Conservation (phyloP, 2,329 filamentous ascomycete species). For the Cephalotrichum gorgonifer region DNA sequence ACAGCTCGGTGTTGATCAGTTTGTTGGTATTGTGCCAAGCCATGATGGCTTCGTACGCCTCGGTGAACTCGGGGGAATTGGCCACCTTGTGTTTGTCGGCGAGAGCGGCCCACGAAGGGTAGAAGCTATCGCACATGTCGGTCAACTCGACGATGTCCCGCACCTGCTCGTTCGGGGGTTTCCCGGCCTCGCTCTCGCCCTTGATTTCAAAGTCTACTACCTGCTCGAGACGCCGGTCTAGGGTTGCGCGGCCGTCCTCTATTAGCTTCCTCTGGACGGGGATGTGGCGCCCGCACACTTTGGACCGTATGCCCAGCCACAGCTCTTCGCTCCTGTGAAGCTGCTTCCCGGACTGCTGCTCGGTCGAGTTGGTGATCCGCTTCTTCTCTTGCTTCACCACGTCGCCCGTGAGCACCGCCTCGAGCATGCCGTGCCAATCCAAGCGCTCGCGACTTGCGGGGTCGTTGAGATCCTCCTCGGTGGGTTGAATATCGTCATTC, state of each 20-base stretch:
- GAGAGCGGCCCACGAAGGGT: slow-evolving; percentile 69
- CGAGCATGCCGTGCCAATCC: slow-evolving; percentile 97
- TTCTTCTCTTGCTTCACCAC: slow-evolving; percentile 98
- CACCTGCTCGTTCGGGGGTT: slow-evolving; percentile 79
- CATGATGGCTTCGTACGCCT: slow-evolving; percentile 80
- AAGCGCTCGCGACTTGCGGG: slow-evolving; percentile 80
- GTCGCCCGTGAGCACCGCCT: slow-evolving; percentile 89
- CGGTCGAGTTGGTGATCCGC: slow-evolving; percentile 69
- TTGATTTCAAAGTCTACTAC: slow-evolving; percentile 92
- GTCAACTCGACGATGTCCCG: slow-evolving; percentile 83
- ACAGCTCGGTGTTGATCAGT: slow-evolving; percentile 89
- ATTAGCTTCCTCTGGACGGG: slow-evolving; percentile 79
- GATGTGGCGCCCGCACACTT: slow-evolving; percentile 71
- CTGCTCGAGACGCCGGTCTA: slow-evolving; percentile 70
- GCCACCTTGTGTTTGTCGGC: slow-evolving; percentile 66
- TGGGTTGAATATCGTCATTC: slow-evolving; percentile 80
- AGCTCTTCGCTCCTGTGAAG: slow-evolving; percentile 64
- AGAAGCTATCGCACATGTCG: slow-evolving; percentile 76
- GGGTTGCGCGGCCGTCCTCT: slow-evolving; percentile 66
- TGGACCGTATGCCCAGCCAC: slow-evolving; percentile 82
- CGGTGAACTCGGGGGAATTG: slow-evolving; percentile 64
- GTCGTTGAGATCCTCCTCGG: slow-evolving; percentile 80
- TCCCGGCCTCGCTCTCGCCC: slow-evolving; percentile 83
- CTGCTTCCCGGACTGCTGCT: slow-evolving; percentile 44
- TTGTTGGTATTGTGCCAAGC: slow-evolving; percentile 97